Percentiles rank a stretch among this genome's conserved stretches.
Evolutionary conservation across 331 rosid species (phyloP).

Genomic region (Saraca asoca): DNA sequence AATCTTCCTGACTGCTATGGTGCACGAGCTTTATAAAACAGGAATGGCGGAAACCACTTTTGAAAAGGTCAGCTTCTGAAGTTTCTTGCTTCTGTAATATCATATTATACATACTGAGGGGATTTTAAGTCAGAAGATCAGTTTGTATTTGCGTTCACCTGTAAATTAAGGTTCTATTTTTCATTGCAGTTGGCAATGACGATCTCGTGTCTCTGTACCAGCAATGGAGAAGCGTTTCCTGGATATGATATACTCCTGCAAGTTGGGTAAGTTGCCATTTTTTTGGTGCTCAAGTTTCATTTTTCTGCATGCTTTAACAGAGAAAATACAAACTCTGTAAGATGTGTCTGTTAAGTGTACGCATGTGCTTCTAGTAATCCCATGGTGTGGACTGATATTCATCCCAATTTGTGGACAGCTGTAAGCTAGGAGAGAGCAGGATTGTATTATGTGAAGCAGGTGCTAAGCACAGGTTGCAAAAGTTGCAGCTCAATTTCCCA

Average conservation of each 20-base stretch:
- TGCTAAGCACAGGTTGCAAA: slow-evolving; percentile 82
- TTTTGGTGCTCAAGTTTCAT: neutral
- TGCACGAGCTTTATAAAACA: slow-evolving; percentile 82
- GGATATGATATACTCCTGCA: slow-evolving; percentile 78
- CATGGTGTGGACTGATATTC: no score
- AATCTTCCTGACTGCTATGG: slow-evolving; percentile 89
- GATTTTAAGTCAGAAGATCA: slow-evolving; percentile 9
- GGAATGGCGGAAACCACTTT: slow-evolving; percentile 97
- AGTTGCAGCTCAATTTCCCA: slow-evolving; percentile 88
- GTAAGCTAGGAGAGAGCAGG: slow-evolving; percentile 87
- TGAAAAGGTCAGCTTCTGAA: slow-evolving; percentile 69
- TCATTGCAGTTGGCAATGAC: slow-evolving; percentile 72
- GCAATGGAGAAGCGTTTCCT: slow-evolving; percentile 80
- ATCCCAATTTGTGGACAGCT: slow-evolving; percentile 50
- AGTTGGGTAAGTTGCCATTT: slow-evolving; percentile 73
- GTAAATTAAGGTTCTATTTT: slow-evolving; percentile 37
- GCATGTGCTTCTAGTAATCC: no score
- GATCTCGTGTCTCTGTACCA: slow-evolving; percentile 63
- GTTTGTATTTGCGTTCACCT: slow-evolving; percentile 29
- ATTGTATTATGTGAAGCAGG: slow-evolving; percentile 85
- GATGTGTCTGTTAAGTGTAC: neutral
- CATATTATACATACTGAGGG: neutral
- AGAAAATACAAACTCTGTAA: no score
- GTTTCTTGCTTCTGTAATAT: slow-evolving; percentile 21
- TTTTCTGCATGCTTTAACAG: no score